Evolutionary conservation across 768 basidiomycete species (phyloP).

Genomic region (Leccinellum rugosiceps): DNA sequence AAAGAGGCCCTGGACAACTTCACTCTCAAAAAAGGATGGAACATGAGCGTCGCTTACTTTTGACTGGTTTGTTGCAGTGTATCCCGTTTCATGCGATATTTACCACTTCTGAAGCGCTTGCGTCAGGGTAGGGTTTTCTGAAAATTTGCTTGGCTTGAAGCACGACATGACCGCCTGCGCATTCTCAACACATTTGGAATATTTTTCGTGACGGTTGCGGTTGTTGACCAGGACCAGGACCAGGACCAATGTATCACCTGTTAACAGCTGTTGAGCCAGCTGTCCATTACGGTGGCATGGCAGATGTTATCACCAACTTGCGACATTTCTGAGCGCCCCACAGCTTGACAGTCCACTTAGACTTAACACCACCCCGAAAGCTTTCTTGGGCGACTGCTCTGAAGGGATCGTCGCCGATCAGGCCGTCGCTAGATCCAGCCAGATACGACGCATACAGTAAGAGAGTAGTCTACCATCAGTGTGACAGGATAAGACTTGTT

Average conservation of each 20-base stretch:
- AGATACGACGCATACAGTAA: neutral
- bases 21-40: conserved; percentile 81
- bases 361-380: neutral
- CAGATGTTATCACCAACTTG: neutral
- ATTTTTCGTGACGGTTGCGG: neutral
- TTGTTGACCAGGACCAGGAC: neutral
- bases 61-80: conserved; percentile 20
- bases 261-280: neutral
- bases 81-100: conserved; percentile 2
- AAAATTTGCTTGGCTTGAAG: neutral
- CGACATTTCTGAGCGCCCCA: neutral
- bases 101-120: conserved; percentile 42
- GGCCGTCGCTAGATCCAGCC: neutral
- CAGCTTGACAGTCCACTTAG: neutral
- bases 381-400: neutral
- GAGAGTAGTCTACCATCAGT: neutral
- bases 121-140: neutral
- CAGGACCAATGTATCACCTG: neutral
- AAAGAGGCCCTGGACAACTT: conserved; percentile 85
- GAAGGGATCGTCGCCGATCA: neutral
- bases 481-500: neutral
- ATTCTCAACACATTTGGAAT: neutral
- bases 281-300: neutral
- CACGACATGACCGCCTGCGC: neutral
- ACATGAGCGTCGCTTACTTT: conserved; percentile 77